Percentiles rank a stretch among this genome's conserved stretches.
Evolutionary conservation across 129 eudicot genomes (phyloP).

Genomic region (Lonicera japonica): DNA sequence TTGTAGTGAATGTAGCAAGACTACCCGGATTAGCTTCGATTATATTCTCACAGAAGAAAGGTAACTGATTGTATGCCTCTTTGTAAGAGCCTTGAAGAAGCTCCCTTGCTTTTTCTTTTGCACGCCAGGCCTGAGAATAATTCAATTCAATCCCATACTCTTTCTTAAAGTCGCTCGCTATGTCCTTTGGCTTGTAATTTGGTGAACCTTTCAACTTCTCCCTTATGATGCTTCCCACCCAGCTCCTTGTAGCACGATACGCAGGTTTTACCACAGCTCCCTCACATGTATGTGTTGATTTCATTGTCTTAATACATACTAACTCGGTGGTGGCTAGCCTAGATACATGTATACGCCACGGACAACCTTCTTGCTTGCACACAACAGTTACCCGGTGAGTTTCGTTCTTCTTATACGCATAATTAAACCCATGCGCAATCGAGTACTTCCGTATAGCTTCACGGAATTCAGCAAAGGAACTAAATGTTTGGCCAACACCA

Average conservation of each 20-base stretch:
- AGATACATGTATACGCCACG: constrained; percentile 23
- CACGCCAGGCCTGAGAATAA: constrained; percentile 21
- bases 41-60: constrained; percentile 10
- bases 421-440: constrained; percentile 23
- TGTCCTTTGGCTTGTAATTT: constrained; percentile 13
- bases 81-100: constrained; percentile 15
- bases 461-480: constrained; percentile 17
- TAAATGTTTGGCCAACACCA: constrained; percentile 19
- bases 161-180: constrained; percentile 6
- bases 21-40: constrained; percentile 22
- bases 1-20: constrained; percentile 13
- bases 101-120: constrained; percentile 14
- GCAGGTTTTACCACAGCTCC: constrained; percentile 3
- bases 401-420: constrained; percentile 24
- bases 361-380: constrained; percentile 26
- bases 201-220: constrained; percentile 16
- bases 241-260: constrained; percentile 11
- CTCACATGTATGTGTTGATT: constrained; percentile 10
- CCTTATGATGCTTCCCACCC: constrained; percentile 15
- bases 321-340: constrained; percentile 20
- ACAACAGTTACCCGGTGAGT: constrained; percentile 19
- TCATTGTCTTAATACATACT: constrained; percentile 19
- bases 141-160: constrained; percentile 17
- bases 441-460: constrained; percentile 21
- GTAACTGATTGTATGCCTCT: constrained; percentile 12